A percentile compares a stretch with the other conserved stretches of the same genome.
These are phyloP conservation scores for Apiotrichum porosum DNA, from an alignment of 1,284 basidiomycete species.

Conservation along the genomic window DNA sequence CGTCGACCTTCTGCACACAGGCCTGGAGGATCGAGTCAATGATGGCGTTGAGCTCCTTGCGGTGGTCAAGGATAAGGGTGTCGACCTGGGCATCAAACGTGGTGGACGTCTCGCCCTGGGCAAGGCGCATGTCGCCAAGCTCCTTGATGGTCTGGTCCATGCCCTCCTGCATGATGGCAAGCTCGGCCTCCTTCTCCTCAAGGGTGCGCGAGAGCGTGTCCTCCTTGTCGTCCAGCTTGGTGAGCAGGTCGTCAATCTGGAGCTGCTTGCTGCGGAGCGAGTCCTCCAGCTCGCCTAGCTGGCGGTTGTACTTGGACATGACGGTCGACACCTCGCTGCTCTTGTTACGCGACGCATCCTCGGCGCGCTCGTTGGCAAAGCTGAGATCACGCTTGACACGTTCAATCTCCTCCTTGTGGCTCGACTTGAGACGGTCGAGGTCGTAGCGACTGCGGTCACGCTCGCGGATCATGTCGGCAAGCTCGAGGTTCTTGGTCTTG, in stretches of 20 bases:
- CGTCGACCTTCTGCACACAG: conserved; percentile 95
- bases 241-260: conserved; percentile 84
- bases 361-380: conserved; percentile 97
- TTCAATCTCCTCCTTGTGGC: conserved; percentile 93
- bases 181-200: conserved; percentile 97
- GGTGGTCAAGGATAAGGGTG: conserved; percentile 91
- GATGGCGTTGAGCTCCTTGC: conserved; percentile 96
- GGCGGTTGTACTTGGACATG: conserved; percentile 90
- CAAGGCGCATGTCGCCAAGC: conserved; percentile 79
- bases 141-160: conserved; percentile 92
- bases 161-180: conserved; percentile 90
- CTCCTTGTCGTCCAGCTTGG: conserved; percentile 68
- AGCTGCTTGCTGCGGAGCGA: conserved; percentile 88
- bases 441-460: conserved; percentile 95
- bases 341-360: conserved; percentile 87
- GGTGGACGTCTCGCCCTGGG: conserved; percentile 76
- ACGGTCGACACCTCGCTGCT: conserved; percentile 86
- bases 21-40: conserved; percentile 98
- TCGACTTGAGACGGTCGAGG: conserved; percentile 89
- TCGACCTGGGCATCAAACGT: conserved; percentile 95
- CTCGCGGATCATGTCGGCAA: conserved; percentile 98
- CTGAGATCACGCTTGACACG: conserved; percentile 85
- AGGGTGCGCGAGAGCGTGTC: conserved; percentile 72
- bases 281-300: conserved; percentile 91
- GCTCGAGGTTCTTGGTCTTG: conserved; percentile 95